A percentile compares a stretch with the other conserved stretches of the same genome.
Conservation (phyloP, 106 monocot genomes). For the Apostasia ramifera region DNA sequence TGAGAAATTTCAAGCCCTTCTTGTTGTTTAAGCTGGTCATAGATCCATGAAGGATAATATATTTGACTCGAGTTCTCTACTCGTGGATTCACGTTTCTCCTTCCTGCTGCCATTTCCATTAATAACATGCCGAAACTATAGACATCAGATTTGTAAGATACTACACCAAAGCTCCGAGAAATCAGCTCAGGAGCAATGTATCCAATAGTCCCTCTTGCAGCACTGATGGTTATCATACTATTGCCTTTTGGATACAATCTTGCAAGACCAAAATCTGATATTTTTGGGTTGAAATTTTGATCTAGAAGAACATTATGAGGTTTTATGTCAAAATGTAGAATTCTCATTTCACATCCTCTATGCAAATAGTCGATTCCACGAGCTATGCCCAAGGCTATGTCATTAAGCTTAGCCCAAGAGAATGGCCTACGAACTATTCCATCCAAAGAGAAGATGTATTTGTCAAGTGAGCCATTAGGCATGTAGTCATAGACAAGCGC, state of each 20-base stretch:
- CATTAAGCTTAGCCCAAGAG: background rate
- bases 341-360: background rate
- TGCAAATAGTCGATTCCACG: background rate
- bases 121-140: background rate
- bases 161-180: background rate
- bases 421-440: no score
- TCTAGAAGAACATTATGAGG: background rate
- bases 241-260: background rate
- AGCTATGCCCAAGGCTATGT: background rate
- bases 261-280: conserved; percentile 3
- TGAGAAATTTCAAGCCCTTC: background rate
- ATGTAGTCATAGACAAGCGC: background rate
- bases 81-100: background rate
- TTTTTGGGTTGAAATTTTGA: background rate
- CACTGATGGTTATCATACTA: background rate
- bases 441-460: background rate
- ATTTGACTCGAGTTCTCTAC: background rate
- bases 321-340: conserved; percentile 4
- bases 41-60: conserved; percentile 6
- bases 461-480: conserved; percentile 4
- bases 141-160: conserved; percentile 1
- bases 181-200: background rate
- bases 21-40: background rate
- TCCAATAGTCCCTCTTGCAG: background rate
- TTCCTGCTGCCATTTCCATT: background rate